Conservation (phyloP, 345 rosid species). For the Linum lewisii region DNA sequence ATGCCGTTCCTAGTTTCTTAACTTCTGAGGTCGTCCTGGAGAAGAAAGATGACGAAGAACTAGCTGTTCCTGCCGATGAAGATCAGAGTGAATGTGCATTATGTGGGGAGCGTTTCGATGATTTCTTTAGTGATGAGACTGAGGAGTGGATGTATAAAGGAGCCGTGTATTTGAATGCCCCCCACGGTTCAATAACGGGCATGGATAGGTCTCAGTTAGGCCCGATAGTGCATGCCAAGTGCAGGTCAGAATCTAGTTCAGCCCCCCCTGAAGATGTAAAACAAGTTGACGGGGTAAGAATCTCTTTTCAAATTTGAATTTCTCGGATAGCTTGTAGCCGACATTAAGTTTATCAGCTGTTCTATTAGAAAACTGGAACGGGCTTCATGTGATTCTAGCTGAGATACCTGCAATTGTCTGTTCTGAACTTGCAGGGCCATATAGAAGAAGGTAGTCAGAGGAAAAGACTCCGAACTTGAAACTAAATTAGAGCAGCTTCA, state of each 20-base stretch:
- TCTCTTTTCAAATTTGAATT: constrained; percentile 1
- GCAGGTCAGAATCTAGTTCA: constrained; percentile 75
- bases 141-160: constrained; percentile 44
- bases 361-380: background rate
- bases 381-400: background rate
- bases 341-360: no score
- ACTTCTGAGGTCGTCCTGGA: background rate
- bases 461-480: constrained; percentile 54
- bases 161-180: constrained; percentile 32
- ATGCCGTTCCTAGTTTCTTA: background rate
- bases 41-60: constrained; percentile 13
- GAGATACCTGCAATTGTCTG: background rate
- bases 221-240: constrained; percentile 97
- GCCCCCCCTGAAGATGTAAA: constrained; percentile 40
- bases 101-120: constrained; percentile 33
- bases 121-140: constrained; percentile 32
- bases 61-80: constrained; percentile 18
- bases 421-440: constrained; percentile 47
- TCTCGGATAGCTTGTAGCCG: no score
- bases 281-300: constrained; percentile 47
- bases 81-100: constrained; percentile 22
- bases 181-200: constrained; percentile 37
- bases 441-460: constrained; percentile 67
- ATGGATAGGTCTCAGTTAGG: constrained; percentile 80
- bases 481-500: constrained; percentile 26